A percentile compares a stretch with the other conserved stretches of the same genome.
phyloP scores from a whole-genome alignment of 352 stramenopile genomes.

The Aphanomyces cochlioides region DNA sequence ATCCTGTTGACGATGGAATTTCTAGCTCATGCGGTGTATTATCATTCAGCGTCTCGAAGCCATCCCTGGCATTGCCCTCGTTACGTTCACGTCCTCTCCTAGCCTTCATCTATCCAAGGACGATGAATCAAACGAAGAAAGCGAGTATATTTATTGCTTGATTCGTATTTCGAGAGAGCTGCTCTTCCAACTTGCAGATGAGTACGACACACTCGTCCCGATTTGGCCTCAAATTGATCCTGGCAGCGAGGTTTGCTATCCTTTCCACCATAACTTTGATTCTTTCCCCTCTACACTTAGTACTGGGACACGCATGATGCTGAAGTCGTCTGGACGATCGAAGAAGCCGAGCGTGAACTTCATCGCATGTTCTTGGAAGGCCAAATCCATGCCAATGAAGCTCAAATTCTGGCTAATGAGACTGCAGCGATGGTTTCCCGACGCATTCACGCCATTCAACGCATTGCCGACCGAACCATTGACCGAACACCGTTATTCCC shows the following conservation, averaged over 20 bases:
- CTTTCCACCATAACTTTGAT: not conserved
- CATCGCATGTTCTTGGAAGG: constrained; percentile 66
- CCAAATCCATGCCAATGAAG: constrained; percentile 53
- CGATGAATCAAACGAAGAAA: not conserved
- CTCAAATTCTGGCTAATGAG: constrained; percentile 58
- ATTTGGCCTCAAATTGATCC: constrained; percentile 52
- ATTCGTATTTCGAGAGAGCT: constrained; percentile 31
- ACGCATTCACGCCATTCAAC: constrained; percentile 51
- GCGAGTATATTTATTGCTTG: constrained; percentile 26
- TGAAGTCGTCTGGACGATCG: constrained; percentile 39
- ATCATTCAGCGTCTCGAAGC: constrained; percentile 61
- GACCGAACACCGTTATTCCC: not conserved
- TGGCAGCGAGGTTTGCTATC: constrained; percentile 23
- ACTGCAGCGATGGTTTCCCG: constrained; percentile 61
- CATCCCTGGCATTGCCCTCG: constrained; percentile 44
- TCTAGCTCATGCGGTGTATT: constrained; percentile 53
- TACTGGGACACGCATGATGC: constrained; percentile 39
- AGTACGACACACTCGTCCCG: constrained; percentile 42
- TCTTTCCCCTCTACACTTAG: not conserved
- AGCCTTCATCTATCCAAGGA: not conserved
- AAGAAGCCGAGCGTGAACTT: constrained; percentile 59
- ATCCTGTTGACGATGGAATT: not conserved
- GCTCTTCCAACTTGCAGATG: constrained; percentile 47
- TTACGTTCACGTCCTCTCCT: constrained; percentile 32
- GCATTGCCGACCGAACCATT: constrained; percentile 27